Base-by-base conservation (phyloP, 768 basidiomycete species). In the Hericium alpestre region DNA sequence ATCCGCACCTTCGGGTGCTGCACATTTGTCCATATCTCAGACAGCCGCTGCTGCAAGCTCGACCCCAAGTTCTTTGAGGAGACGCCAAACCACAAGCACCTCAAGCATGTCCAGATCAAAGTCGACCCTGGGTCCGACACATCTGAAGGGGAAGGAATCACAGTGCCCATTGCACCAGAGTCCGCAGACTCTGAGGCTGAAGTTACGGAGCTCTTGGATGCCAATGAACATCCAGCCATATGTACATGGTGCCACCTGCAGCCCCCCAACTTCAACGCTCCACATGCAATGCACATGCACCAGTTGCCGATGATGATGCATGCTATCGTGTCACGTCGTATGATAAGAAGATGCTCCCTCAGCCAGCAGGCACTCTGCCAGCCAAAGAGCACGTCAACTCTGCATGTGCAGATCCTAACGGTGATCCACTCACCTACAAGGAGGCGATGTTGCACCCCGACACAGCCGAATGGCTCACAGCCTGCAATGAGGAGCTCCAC, bases 1-100 rank as follows among this genome's bases (percentile, higher is more conserved):
- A 46, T 65, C 0, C 23, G 58, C 11, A 20, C 53, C 16, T 65
- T 65, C 12, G 55, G 64, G 1, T 54, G 56, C 41, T 13, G n/a
- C 2, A 59, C 59, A 0, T 58, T 41, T 13, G 47, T 63, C 1
- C 59, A 59, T 15, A 37, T 59, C 10, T 54, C 60, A 0, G 22
- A 53, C 1, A 53, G 55, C 11, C 38, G 52, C 8, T 32, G 48
- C 9, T 18, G 10, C 1, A 65, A 65, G 18, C 62, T 65, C 11
- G 55, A 57, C 4, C 25, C 54, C 0, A 63, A 59, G 16, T 61
- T 59, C 40, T 61, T 61, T 23, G 60, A 50, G 13, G 48, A 50
- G 22, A 22, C 48, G 25, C 41, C 6, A 2, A 1, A 15, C 11
- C 41, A 18, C 2, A 13, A 43, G 41, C 32, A 32, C 6, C 32